Evolutionary conservation across 495 filamentous ascomycete genomes (phyloP), one percentile per base, ranked within the genome.

Genomic region (Daldinia vernicosa): DNA sequence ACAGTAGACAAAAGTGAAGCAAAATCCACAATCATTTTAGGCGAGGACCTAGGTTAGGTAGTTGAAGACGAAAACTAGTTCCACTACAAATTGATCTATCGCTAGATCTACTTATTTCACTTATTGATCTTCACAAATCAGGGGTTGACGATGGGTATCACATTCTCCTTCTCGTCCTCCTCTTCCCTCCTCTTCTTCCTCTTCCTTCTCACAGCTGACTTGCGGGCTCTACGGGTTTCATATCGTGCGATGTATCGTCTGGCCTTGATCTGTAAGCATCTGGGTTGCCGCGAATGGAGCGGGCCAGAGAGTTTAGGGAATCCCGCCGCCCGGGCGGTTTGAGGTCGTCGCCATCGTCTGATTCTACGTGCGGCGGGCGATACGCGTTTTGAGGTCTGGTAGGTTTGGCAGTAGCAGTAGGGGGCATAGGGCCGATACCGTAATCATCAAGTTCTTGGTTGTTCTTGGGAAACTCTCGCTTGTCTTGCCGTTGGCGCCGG

Each of bases 371-470:
- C 8, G 72, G 72, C 22, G 24, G 24, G 15, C 67, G 60, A 30
- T 75, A 73, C 43, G 73, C 57, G 43, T 39, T 47, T 43, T 71
- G 67, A 22, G 75, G 73, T 6, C 54, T 67, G 19, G 58, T 33
- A 8, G 69, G 61, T 6, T 3, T 30, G 50, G 52, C 43, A 11
- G n/a, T 30, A 30, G 24, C n/a, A 5, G 63, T 2, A 11, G 74
- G 37, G 7, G 67, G 54, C 24, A 59, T 35, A 1, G 62, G 69
- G 0, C 59, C 66, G 39, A 77, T 33, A 33, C 75, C 75, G 60
- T 77, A 77, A 52, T 77, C 75, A n/a, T 77, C 75, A 32, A 77
- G 68, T 12, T 77, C 75, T 50, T 77, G 75, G 54, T 70, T 69
- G 59, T 60, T 75, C 66, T 77, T 77, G n/a, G 73, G 73, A 62